phyloP scores from a whole-genome alignment of 345 rosid species.

The Sonneratia alba region DNA sequence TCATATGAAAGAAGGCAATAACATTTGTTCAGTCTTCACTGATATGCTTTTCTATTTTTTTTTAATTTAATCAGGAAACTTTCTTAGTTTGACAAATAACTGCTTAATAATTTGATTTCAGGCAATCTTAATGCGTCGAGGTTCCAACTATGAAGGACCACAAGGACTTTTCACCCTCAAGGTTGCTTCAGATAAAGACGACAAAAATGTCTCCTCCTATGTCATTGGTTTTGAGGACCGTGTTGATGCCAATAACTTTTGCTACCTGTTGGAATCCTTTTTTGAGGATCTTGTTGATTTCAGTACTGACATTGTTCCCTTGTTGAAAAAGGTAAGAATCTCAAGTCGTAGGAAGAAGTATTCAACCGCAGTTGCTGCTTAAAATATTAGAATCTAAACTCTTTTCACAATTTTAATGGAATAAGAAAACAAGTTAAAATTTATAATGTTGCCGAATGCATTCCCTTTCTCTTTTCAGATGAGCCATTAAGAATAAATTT shows the following conservation, averaged over 20 bases:
- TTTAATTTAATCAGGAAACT: background rate
- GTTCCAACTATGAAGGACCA: constrained; percentile 31
- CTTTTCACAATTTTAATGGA: background rate
- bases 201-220: constrained; percentile 23
- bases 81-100: background rate
- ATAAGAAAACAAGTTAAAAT: background rate
- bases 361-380: background rate
- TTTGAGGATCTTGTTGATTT: constrained; percentile 67
- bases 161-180: constrained; percentile 46
- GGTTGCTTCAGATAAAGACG: constrained; percentile 19
- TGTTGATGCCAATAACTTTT: constrained; percentile 72
- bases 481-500: background rate
- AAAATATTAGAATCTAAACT: background rate
- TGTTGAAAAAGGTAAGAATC: constrained; percentile 43
- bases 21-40: background rate
- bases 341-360: background rate
- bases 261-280: constrained; percentile 50
- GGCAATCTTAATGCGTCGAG: constrained; percentile 65
- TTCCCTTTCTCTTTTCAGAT: background rate
- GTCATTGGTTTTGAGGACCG: constrained; percentile 66
- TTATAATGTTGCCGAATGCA: background rate
- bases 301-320: constrained; percentile 48
- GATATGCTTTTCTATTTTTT: background rate
- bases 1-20: background rate
- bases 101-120: constrained; percentile 13